Conservation (phyloP, 257 asterid genomes). For the Anisodus acutangulus region DNA sequence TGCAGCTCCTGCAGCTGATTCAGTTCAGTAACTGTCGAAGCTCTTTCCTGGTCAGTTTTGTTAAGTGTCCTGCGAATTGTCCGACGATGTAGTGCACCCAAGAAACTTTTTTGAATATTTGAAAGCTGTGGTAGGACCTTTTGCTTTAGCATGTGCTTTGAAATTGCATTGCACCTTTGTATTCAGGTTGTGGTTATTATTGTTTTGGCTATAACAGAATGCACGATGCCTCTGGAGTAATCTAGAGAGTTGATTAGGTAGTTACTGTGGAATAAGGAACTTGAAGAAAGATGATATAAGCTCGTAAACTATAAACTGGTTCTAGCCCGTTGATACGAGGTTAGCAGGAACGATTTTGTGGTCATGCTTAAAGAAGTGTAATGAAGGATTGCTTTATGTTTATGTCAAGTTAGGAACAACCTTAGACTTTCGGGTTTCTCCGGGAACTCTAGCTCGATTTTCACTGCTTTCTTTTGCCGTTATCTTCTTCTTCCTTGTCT, state of each 20-base stretch:
- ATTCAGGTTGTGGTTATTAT: neutral
- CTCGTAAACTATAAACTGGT: neutral
- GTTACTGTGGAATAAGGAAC: neutral
- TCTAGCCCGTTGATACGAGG: neutral
- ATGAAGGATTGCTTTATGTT: conserved; percentile 10
- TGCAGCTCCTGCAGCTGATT: conserved; percentile 38
- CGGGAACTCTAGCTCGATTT: neutral
- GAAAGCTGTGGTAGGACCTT: neutral
- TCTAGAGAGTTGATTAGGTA: neutral
- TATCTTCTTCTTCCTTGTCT: neutral
- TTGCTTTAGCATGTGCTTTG: neutral
- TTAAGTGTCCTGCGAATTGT: neutral
- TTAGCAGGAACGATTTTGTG: neutral
- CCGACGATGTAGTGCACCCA: neutral
- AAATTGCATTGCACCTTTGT: conserved; percentile 17
- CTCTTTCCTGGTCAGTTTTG: conserved; percentile 35
- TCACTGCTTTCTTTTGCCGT: neutral
- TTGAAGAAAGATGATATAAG: neutral
- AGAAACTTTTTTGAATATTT: neutral
- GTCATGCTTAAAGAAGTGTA: neutral
- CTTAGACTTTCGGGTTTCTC: neutral
- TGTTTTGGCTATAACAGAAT: conserved; percentile 4
- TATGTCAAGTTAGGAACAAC: neutral
- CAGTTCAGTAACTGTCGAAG: conserved; percentile 38
- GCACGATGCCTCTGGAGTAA: neutral